Percentiles rank a stretch among this genome's conserved stretches.
These are phyloP conservation scores for Acrocalymma vagum DNA, from an alignment of 2,329 filamentous ascomycete genomes.

Conservation along the genomic window DNA sequence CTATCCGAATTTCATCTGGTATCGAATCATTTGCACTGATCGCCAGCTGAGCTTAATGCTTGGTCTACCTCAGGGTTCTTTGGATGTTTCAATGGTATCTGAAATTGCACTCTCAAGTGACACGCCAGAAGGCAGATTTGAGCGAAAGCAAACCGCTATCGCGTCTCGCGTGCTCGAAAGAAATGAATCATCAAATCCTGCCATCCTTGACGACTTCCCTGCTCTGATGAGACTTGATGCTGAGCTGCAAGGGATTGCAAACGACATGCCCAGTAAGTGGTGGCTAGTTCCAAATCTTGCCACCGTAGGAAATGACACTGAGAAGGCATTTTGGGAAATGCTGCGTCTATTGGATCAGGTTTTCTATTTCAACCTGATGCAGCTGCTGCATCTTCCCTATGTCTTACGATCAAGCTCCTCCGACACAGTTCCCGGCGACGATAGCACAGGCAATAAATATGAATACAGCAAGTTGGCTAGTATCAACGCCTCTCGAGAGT, in stretches of 20 bases:
- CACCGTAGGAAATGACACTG: conserved; percentile 3
- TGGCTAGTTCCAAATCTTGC: conserved; percentile 24
- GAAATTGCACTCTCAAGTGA: conserved; percentile 7
- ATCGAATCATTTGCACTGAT: conserved; percentile 49
- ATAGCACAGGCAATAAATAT: no score
- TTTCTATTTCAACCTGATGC: conserved; percentile 21
- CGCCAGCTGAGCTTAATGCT: conserved; percentile 52
- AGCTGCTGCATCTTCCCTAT: conserved; percentile 27
- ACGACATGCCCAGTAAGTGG: conserved; percentile 19
- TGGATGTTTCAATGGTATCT: conserved; percentile 28
- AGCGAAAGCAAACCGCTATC: conserved; percentile 41
- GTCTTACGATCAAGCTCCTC: conserved; percentile 19
- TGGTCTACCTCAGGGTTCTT: conserved; percentile 47
- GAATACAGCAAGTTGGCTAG: conserved; percentile 16
- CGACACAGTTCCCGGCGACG: no score
- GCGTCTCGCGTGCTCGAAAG: conserved; percentile 50
- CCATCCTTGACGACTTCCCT: no score
- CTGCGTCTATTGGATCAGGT: conserved; percentile 21
- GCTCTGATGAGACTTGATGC: no score
- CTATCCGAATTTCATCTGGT: conserved; percentile 48
- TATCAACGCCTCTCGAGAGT: conserved; percentile 22
- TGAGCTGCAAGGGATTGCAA: conserved; percentile 16
- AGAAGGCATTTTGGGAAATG: conserved; percentile 14
- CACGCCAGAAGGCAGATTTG: conserved; percentile 23
- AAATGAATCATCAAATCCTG: no score